phyloP scores from a whole-genome alignment of 257 asterid species.

The Rhazya stricta region DNA sequence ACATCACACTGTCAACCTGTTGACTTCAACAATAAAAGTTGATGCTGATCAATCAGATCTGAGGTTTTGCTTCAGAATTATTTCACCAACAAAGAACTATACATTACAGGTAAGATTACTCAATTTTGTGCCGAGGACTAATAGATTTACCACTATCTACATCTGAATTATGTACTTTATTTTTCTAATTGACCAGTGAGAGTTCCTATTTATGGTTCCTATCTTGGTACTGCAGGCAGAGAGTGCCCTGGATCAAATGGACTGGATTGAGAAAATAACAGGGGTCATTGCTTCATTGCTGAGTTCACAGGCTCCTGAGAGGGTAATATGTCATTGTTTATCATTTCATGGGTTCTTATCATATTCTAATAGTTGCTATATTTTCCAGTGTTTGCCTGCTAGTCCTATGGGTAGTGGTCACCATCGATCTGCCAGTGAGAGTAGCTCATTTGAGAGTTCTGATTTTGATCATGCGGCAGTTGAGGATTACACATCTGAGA shows the following conservation, averaged over 20 bases:
- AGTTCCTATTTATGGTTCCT: constrained; percentile 20
- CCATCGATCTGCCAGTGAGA: constrained; percentile 93
- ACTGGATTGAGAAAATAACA: constrained; percentile 98
- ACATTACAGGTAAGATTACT: constrained; percentile 72
- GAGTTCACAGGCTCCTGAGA: constrained; percentile 95
- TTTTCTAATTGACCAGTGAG: background rate
- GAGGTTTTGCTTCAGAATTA: constrained; percentile 96
- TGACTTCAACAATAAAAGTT: constrained; percentile 96
- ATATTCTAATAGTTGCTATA: constrained; percentile 6
- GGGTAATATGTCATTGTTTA: constrained; percentile 46
- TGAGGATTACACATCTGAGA: constrained; percentile 78
- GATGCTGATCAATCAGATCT: constrained; percentile 99
- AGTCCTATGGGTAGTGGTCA: constrained; percentile 95
- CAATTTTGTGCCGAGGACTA: background rate
- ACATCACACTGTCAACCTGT: constrained; percentile 92
- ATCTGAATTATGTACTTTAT: background rate
- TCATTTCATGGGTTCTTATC: background rate
- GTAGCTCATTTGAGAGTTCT: constrained; percentile 90
- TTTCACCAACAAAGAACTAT: constrained; percentile 97
- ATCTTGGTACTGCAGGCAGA: constrained; percentile 76
- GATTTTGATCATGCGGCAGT: constrained; percentile 82
- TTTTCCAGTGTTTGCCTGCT: constrained; percentile 58
- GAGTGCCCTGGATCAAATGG: constrained; percentile 98
- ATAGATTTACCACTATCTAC: background rate
- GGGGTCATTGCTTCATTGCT: constrained; percentile 96